Percentiles rank a stretch among this genome's conserved stretches.
phyloP scores from a whole-genome alignment of 1,284 basidiomycete species.

The Ustilago hordei region DNA sequence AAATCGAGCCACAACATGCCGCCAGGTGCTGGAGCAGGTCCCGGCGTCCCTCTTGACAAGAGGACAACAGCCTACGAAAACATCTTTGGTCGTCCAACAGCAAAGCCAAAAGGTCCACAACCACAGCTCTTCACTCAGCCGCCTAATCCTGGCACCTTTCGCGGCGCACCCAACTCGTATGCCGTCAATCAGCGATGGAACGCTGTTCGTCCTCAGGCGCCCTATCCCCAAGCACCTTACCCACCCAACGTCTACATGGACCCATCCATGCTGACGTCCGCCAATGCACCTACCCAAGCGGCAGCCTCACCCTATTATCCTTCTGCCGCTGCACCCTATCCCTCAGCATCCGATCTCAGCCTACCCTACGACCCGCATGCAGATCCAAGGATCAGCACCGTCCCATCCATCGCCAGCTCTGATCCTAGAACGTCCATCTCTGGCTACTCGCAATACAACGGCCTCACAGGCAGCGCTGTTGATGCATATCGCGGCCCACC shows the following conservation, averaged over 20 bases:
- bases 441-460: conserved; percentile 33
- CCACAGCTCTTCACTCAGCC: conserved; percentile 31
- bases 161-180: conserved; percentile 41
- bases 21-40: conserved; percentile 37
- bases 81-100: conserved; percentile 65
- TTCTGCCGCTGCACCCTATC: conserved; percentile 19
- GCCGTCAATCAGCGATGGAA: conserved; percentile 50
- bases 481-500: conserved; percentile 36
- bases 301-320: conserved; percentile 30
- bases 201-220: conserved; percentile 14
- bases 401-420: conserved; percentile 29
- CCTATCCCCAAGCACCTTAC: conserved; percentile 23
- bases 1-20: conserved; percentile 28
- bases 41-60: conserved; percentile 58
- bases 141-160: conserved; percentile 22
- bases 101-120: conserved; percentile 60
- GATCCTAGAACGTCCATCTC: conserved; percentile 39
- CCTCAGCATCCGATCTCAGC: conserved; percentile 9
- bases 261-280: conserved; percentile 23
- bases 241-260: conserved; percentile 30
- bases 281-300: conserved; percentile 10
- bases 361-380: conserved; percentile 23
- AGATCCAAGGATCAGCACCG: conserved; percentile 35
- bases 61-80: conserved; percentile 66
- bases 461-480: conserved; percentile 34